Evolutionary conservation across 2,329 filamentous ascomycete genomes (phyloP), one percentile per base, ranked within the genome.

Genomic region (Atkinsonella hypoxylon): DNA sequence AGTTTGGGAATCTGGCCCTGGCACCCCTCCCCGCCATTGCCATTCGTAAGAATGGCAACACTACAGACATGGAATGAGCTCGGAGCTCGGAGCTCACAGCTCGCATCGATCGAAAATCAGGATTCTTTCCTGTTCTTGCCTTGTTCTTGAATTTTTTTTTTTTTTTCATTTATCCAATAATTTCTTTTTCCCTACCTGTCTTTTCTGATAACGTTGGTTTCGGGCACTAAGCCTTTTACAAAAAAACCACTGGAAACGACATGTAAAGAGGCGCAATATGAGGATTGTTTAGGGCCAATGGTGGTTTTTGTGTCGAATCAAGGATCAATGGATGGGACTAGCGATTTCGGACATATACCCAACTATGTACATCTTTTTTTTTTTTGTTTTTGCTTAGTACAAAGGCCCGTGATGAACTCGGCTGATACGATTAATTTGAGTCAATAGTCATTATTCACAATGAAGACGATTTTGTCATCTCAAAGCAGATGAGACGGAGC

Each of bases 331-430:
- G 34, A 40, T 26, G 36, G 46, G 46, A 32, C 30, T 30, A 22
- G 47, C 38, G 26, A 47, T 47, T 47, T 13, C 31, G 45, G 45
- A 41, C 36, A 47, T 40, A 47, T 47, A 47, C 45, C 45, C 36
- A 26, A 20, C 15, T 13, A 13, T 31, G 13, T 17, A 8, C n/a
- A 7, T 45, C 26, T 34, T 20, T 31, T 13, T 38, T 36, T 46
- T 5, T 8, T 34, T 46, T 4, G 20, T 31, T 13, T 38, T 36
- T 46, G 12, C n/a, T 34, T 46, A 11, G 20, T 41, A 47, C 34
- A 31, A 11, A 18, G 7, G 45, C 20, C 26, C 45, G 45, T 36
- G 13, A 40, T 30, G 45, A 40, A 26, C 17, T 26, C 45, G 45
- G 31, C 31, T 30, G 12, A 38, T 46, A 15, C 15, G 22, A 22